Base-by-base conservation (phyloP, 129 eudicot species). In the Flaveria ramosissima region DNA sequence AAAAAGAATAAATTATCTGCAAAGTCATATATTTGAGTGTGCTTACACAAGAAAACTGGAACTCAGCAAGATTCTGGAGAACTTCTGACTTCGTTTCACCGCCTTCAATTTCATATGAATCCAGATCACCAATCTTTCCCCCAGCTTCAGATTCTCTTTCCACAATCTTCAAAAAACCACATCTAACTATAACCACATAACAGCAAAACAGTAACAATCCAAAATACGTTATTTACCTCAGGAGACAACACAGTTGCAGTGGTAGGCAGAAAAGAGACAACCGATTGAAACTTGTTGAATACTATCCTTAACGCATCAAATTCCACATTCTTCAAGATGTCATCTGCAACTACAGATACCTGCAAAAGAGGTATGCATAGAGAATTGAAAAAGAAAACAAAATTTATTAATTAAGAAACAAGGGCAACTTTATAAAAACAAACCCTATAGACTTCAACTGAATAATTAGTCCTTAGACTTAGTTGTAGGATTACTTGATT, bases 141-240 rank as follows among this genome's bases (percentile, higher is more conserved):
- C 97, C 97, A 63, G 97, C 89, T 73, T 94, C 96, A 76, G 92
- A 79, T 84, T 94, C 97, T 78, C 96, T 87, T 90, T 94, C 99
- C 48, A 94, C 92, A 82, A 91, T 72, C 99, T 94, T 55, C 66
- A 88, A 55, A 19, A 70, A 10, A 74, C 19, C 5, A 19, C 11
- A 20, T 64, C 46, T n/a, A 41, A 23, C 30, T 55, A 52, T 52
- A 72, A 50, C 39, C 71, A 78, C 15, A 3, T 68, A 3, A 63
- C 41, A 27, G 60, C 60, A 27, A 27, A 43, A 59, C 21, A 26
- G 9, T 23, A 15, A 12, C 3, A 19, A 72, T 52, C 12, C 23
- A 77, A 45, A 43, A 24, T 10, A 65, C 24, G 5, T 73, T 42
- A 47, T 47, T 76, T 78, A 93, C 97, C 97, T 94, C 97, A 6